These are phyloP conservation scores for Kwoniella sp. DNA, from an alignment of 768 basidiomycete species.

Conservation along the genomic window DNA sequence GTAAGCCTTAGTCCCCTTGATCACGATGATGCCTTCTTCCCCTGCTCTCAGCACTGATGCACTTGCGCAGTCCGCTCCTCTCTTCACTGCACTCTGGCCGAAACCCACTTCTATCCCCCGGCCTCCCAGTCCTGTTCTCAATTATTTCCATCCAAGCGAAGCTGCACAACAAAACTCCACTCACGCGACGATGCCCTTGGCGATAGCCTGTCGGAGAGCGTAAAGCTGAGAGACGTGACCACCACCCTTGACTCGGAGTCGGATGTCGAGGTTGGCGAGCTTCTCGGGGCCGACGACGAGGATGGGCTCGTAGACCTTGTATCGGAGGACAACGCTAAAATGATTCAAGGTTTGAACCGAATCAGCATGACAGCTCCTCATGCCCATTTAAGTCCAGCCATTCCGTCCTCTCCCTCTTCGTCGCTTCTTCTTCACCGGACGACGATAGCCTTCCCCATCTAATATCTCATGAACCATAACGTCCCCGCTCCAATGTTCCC, in stretches of 20 bases:
- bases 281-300: conserved; percentile 89
- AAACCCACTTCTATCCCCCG: too few relatives aligned
- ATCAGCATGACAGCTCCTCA: conserved; percentile 3
- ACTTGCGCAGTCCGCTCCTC: too few relatives aligned
- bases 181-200: conserved; percentile 94
- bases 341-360: neutral
- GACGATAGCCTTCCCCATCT: too few relatives aligned
- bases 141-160: neutral
- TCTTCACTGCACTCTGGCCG: too few relatives aligned
- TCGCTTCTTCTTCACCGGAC: too few relatives aligned
- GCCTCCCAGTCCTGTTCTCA: too few relatives aligned
- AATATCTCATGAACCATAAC: too few relatives aligned
- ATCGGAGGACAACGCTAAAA: conserved; percentile 70
- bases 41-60: too few relatives aligned
- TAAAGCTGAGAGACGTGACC: conserved; percentile 99
- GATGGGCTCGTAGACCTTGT: conserved; percentile 97
- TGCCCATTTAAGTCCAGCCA: neutral
- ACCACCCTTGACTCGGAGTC: conserved; percentile 97
- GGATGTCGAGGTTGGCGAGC: conserved; percentile 86
- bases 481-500: too few relatives aligned
- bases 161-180: conserved; percentile 19
- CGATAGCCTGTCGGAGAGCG: conserved; percentile 97
- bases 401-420: neutral
- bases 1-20: neutral
- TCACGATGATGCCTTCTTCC: neutral